A percentile compares a stretch with the other conserved stretches of the same genome.
Evolutionary conservation across 495 filamentous ascomycete genomes (phyloP).

Genomic region (Acidomyces sp.): DNA sequence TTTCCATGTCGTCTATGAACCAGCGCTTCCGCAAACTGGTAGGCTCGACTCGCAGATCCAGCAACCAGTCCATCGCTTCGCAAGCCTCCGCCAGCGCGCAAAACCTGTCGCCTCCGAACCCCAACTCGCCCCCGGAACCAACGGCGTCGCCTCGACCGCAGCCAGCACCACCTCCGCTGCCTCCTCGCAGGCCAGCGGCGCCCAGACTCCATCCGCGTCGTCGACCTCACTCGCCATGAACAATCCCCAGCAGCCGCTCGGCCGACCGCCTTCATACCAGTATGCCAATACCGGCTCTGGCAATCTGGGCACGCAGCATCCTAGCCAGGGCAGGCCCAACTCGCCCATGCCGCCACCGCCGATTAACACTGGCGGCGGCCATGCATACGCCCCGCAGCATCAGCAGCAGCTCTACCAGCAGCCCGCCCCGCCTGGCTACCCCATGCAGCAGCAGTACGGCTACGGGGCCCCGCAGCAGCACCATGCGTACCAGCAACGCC

Average conservation of each 20-base stretch:
- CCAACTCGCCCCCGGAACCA: conserved; percentile 18
- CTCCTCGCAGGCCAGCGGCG: conserved; percentile 3
- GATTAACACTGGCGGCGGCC: conserved; percentile 22
- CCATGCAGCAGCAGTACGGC: conserved; percentile 21
- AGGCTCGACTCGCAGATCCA: conserved; percentile 28
- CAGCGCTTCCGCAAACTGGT: conserved; percentile 26
- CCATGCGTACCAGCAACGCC: conserved; percentile 23
- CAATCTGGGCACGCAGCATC: conserved; percentile 17
- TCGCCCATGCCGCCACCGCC: conserved; percentile 27
- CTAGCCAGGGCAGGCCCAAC: conserved; percentile 24
- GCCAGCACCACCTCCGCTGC: conserved; percentile 4
- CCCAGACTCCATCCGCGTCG: conserved; percentile 15
- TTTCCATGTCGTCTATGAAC: conserved; percentile 28
- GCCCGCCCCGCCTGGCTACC: conserved; percentile 25
- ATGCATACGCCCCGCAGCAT: conserved; percentile 21
- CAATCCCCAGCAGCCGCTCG: conserved; percentile 24
- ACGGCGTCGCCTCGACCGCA: conserved; percentile 9
- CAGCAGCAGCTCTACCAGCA: conserved; percentile 22
- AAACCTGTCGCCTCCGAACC: conserved; percentile 22
- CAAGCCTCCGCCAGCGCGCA: conserved; percentile 14
- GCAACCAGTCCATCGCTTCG: conserved; percentile 22
- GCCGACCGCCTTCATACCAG: conserved; percentile 31
- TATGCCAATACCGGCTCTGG: conserved; percentile 26
- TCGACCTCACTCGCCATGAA: conserved; percentile 24
- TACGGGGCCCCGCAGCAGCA: conserved; percentile 13